A percentile compares a stretch with the other conserved stretches of the same genome.
phyloP scores from a whole-genome alignment of 495 filamentous ascomycete species.

The Barbatosphaeria neglecta region DNA sequence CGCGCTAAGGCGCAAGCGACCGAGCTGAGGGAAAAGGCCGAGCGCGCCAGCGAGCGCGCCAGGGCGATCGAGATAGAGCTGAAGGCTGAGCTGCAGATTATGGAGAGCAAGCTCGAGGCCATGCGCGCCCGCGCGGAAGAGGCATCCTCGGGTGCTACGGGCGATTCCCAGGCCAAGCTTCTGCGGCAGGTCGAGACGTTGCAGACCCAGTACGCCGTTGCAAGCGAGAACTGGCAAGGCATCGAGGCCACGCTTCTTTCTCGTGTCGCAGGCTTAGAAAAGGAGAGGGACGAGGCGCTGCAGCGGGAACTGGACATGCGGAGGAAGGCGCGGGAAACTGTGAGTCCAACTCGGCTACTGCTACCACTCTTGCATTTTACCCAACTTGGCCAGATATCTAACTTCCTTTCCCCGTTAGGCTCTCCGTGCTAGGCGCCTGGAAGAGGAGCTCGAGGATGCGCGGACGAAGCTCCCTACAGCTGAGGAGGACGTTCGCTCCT shows the following conservation, averaged over 20 bases:
- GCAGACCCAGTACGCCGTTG: conserved; percentile 88
- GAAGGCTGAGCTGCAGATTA: conserved; percentile 65
- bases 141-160: conserved; percentile 65
- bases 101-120: conserved; percentile 86
- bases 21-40: conserved; percentile 57
- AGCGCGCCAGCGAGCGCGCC: conserved; percentile 63
- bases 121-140: conserved; percentile 82
- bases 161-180: conserved; percentile 82
- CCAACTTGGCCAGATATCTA: conserved; percentile 10
- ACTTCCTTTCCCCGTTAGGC: conserved; percentile 36
- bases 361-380: not conserved
- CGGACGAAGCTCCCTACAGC: conserved; percentile 53
- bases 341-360: conserved; percentile 28
- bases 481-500: conserved; percentile 40
- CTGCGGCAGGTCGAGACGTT: conserved; percentile 90
- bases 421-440: conserved; percentile 58
- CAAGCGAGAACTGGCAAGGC: conserved; percentile 95
- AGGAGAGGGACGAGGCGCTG: conserved; percentile 76
- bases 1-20: conserved; percentile 55
- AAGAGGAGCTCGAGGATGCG: conserved; percentile 71
- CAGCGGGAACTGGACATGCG: conserved; percentile 75
- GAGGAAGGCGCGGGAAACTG: conserved; percentile 74
- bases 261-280: conserved; percentile 65
- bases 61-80: conserved; percentile 64
- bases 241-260: conserved; percentile 75